Base-by-base conservation (phyloP, 805 yeast species). In the Yarrowia hollandica region DNA sequence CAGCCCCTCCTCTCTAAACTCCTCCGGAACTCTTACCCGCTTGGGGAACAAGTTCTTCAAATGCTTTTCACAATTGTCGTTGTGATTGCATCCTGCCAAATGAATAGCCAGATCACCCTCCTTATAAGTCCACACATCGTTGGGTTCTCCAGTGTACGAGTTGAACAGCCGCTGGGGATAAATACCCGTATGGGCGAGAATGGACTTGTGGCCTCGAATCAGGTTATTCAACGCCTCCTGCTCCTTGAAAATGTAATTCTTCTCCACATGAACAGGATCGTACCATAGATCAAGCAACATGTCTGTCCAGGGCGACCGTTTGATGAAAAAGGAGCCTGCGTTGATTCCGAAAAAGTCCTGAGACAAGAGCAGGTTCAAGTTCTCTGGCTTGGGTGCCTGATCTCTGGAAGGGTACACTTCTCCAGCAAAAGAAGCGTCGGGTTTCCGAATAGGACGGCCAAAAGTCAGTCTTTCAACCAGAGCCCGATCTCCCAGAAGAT, bases 311-410 rank as follows among this genome's bases (percentile, higher is more conserved):
- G 42, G 50, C 1, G 68, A 62, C 28, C 69, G 48, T 18, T 66
- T 61, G 18, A 71, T 38, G 42, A 71, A 65, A 35, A 71, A 62
- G 3, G 74, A 69, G 21, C 74, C 74, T 2, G 72, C 68, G 55
- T 71, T 70, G 37, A 71, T 28, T 7, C 69, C 68, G 26, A 63
- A 50, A 34, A 23, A 33, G 60, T 71, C 74, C 48, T 70, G 69
- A 2, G 69, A 60, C 7, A 69, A 46, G 16, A 72, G 57, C 19
- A 71, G 22, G 21, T 66, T 66, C 19, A 72, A 44, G 5, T 67
- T 55, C 25, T 62, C 56, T 2, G 55, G 15, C 16, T 48, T 33
- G 15, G 55, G 55, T 6, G 58, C 21, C 2, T 37, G 16, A 0
- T 48, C 39, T 11, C 12, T 22, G 18, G 55, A 22, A 16, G 30